Evolutionary conservation across 2,329 filamentous ascomycete genomes (phyloP).

Genomic region (Microdochium bolleyi): DNA sequence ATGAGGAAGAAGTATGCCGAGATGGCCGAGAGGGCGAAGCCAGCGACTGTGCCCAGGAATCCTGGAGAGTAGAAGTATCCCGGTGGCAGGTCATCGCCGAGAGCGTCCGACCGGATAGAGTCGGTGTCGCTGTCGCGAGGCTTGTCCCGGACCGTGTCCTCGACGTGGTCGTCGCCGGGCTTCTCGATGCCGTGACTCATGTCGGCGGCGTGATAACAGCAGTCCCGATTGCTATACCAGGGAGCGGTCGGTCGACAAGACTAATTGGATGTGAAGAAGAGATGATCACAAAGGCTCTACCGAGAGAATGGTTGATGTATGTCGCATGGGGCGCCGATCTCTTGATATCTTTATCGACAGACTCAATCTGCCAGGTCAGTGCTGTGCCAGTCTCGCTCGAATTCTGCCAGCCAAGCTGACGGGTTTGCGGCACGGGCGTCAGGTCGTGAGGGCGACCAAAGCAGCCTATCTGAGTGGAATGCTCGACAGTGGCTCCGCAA

Average conservation of each 20-base stretch:
- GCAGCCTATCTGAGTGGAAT: too few species aligned
- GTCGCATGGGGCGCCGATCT: background rate
- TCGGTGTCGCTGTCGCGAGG: constrained; percentile 36
- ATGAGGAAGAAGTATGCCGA: constrained; percentile 28
- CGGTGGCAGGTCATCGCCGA: constrained; percentile 24
- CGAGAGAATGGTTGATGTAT: background rate
- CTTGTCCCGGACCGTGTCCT: constrained; percentile 18
- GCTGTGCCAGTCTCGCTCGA: too few species aligned
- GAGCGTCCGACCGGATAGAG: constrained; percentile 24
- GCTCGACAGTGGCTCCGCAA: too few species aligned
- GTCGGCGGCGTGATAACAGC: too few species aligned
- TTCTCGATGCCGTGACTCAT: background rate
- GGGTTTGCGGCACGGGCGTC: too few species aligned
- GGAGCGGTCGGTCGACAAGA: too few species aligned
- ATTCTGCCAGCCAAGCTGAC: too few species aligned
- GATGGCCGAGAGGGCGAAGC: constrained; percentile 27
- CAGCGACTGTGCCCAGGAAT: constrained; percentile 22
- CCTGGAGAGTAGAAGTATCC: constrained; percentile 26
- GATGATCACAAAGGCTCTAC: too few species aligned
- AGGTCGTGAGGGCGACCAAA: too few species aligned
- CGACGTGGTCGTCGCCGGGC: background rate
- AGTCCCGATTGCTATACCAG: too few species aligned
- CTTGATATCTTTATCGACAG: background rate
- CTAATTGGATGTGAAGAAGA: too few species aligned
- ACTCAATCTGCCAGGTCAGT: too few species aligned